Evolutionary conservation across 2,329 filamentous ascomycete genomes (phyloP).

Genomic region (Alternaria triticimaculans): DNA sequence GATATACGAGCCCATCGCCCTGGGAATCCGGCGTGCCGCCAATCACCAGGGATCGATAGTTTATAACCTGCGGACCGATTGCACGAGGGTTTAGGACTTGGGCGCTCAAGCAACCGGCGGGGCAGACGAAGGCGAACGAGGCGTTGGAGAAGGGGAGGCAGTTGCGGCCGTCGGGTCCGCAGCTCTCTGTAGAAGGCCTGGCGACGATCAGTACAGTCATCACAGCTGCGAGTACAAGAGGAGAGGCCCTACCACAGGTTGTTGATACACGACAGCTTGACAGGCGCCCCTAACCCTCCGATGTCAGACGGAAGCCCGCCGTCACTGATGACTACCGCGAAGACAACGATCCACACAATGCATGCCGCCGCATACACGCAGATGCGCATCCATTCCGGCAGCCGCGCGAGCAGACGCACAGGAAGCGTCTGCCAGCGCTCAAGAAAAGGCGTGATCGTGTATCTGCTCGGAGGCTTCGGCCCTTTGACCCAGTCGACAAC

Average conservation of each 20-base stretch:
- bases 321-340: slow-evolving; percentile 70
- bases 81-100: slow-evolving; percentile 58
- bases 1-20: slow-evolving; percentile 31
- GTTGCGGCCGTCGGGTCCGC: slow-evolving; percentile 62
- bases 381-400: slow-evolving; percentile 64
- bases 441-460: slow-evolving; percentile 60
- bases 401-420: slow-evolving; percentile 63
- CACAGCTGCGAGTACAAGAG: neutral
- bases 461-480: slow-evolving; percentile 51
- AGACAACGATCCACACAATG: slow-evolving; percentile 70
- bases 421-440: slow-evolving; percentile 72
- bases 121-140: slow-evolving; percentile 62
- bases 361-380: slow-evolving; percentile 65
- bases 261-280: slow-evolving; percentile 68
- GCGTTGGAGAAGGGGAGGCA: slow-evolving; percentile 62
- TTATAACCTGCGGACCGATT: slow-evolving; percentile 65
- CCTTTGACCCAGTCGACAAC: slow-evolving; percentile 55
- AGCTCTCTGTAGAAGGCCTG: slow-evolving; percentile 44
- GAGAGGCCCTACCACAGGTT: slow-evolving; percentile 66
- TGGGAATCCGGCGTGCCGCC: slow-evolving; percentile 58
- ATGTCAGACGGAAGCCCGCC: slow-evolving; percentile 65
- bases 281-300: slow-evolving; percentile 71
- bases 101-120: slow-evolving; percentile 59
- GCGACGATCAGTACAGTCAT: neutral
- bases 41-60: slow-evolving; percentile 70